Evolutionary conservation across 805 yeast species (phyloP), one percentile per base, ranked within the genome.

Genomic region (Lipomyces sp.): DNA sequence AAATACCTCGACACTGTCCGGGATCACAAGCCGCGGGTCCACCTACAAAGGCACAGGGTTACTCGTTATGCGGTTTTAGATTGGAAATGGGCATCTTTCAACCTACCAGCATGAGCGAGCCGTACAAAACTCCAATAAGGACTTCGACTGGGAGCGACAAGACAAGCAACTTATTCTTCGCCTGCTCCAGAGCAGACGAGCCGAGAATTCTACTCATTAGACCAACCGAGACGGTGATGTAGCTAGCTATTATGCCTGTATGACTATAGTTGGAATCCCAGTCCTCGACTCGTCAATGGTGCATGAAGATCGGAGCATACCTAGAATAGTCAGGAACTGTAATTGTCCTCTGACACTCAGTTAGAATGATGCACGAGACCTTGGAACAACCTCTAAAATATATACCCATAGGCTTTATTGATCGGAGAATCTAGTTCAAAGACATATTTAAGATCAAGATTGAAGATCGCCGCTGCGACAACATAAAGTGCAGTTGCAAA

Each of bases 61-160:
- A n/a, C n/a, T n/a, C n/a, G n/a, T n/a, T n/a, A n/a, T n/a, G n/a
- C n/a, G n/a, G n/a, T n/a, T n/a, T n/a, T n/a, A n/a, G n/a, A n/a
- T n/a, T n/a, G n/a, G n/a, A n/a, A n/a, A n/a, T n/a, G n/a, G n/a
- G n/a, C n/a, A 18, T 38, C 11, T 42, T 16, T 2, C 19, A 11
- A 32, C 53, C 13, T 22, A 45, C 53, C 41, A 36, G n/a, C 22
- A 33, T 49, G 2, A 53, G 37, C 7, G 46, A 24, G 16, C 58
- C 55, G 34, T 53, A 53, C 7, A 53, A 47, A 16, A 53, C 19
- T 21, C 48, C 26, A 21, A 53, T 43, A 19, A 53, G 39, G 18
- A 53, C 52, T 38, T 53, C 58, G 11, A 42, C 45, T 7, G 58
- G 58, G 14, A 43, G 41, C 8, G 52, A 39, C n/a, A 53, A 16